phyloP scores from a whole-genome alignment of 768 basidiomycete genomes.

The Inosperma sp. region DNA sequence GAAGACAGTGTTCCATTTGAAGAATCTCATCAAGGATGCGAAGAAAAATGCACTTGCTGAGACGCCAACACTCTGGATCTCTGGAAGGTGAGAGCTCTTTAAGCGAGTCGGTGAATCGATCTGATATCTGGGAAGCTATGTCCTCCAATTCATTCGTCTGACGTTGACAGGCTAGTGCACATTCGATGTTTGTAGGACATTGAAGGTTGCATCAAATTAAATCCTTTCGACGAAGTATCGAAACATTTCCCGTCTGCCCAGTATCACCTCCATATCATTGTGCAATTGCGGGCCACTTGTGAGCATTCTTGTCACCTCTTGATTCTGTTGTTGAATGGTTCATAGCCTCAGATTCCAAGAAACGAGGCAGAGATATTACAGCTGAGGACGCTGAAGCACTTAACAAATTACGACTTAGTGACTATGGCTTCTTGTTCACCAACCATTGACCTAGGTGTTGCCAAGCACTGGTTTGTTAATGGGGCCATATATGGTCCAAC shows the following conservation, averaged over 20 bases:
- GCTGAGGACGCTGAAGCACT: no score
- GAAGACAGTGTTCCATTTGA: constrained; percentile 12
- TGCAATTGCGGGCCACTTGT: constrained; percentile 12
- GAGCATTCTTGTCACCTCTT: constrained; percentile 1
- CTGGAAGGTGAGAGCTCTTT: constrained; percentile 16
- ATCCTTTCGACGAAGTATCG: constrained; percentile 3
- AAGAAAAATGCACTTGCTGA: constrained; percentile 10
- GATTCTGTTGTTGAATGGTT: constrained; percentile 3
- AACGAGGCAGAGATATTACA: no score
- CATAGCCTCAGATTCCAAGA: no score
- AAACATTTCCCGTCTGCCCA: constrained; percentile 10
- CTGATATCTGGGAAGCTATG: constrained; percentile 15
- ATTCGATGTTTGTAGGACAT: constrained; percentile 9
- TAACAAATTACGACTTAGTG: no score
- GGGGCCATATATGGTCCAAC: no score
- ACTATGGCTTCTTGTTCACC: no score
- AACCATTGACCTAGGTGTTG: no score
- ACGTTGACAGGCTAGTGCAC: constrained; percentile 2
- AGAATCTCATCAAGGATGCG: constrained; percentile 12
- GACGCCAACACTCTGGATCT: constrained; percentile 8
- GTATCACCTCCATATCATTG: constrained; percentile 16
- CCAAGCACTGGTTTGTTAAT: no score
- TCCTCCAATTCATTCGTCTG: constrained; percentile 12
- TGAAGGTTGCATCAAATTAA: constrained; percentile 9
- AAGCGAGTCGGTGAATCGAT: constrained; percentile 2